Evolutionary conservation across 2,329 filamentous ascomycete species (phyloP).

Genomic region (Sclerotiophoma versabilis): DNA sequence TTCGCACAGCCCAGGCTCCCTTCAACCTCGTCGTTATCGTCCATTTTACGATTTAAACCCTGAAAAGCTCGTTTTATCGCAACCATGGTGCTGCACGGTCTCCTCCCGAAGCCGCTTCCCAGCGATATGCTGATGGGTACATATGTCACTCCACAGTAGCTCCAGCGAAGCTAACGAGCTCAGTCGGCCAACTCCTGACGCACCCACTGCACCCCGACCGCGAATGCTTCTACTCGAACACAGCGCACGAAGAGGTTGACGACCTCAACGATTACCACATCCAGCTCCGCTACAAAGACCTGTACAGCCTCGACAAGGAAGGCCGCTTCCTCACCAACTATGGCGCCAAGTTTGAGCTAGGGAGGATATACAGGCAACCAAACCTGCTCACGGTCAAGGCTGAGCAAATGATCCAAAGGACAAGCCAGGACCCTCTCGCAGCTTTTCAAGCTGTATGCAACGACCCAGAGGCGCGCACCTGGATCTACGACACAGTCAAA

Average conservation of each 20-base stretch:
- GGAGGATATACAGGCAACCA: constrained; percentile 47
- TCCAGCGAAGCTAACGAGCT: constrained; percentile 15
- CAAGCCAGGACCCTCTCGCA: constrained; percentile 32
- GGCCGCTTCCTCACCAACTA: constrained; percentile 49
- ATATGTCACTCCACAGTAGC: constrained; percentile 5
- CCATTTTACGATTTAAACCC: background rate
- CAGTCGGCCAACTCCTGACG: constrained; percentile 47
- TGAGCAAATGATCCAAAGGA: constrained; percentile 50
- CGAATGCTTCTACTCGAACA: constrained; percentile 46
- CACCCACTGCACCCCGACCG: constrained; percentile 48
- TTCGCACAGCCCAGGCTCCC: background rate
- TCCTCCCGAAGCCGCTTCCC: constrained; percentile 48
- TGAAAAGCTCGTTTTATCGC: background rate
- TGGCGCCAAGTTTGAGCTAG: constrained; percentile 49
- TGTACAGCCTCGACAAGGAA: constrained; percentile 47
- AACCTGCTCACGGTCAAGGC: constrained; percentile 46
- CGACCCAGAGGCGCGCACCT: constrained; percentile 43
- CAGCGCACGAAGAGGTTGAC: constrained; percentile 44
- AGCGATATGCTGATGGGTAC: constrained; percentile 35
- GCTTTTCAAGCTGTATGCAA: constrained; percentile 45
- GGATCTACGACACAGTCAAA: constrained; percentile 40
- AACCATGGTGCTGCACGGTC: constrained; percentile 45
- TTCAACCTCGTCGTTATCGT: background rate
- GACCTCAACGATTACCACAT: constrained; percentile 51
- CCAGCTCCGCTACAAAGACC: constrained; percentile 48